Base-by-base conservation (phyloP, 140 eudicot genomes). In the Anethum foeniculum region DNA sequence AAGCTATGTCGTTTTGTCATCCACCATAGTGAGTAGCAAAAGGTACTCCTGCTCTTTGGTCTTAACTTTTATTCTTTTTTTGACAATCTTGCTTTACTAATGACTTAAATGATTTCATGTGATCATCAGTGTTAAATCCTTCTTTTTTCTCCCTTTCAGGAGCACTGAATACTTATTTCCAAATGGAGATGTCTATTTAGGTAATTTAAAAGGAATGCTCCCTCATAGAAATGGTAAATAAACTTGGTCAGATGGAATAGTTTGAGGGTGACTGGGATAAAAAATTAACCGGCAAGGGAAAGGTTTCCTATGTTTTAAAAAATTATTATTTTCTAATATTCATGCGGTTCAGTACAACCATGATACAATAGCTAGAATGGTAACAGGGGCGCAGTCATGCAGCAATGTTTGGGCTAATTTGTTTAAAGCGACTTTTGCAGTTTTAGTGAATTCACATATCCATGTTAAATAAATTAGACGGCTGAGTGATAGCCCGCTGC, bases 251-350 rank as follows among this genome's bases (percentile, higher is more conserved):
- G 88, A 95, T 84, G 97, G 97, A 78, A 89, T 96, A 46, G 85
- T 89, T 76, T 75, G 91, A 89, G 56, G 99, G 99, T 81, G 87
- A 93, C 44, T 95, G 99, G 99, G 99, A 90, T 82, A 92, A 86
- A 41, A 95, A 95, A 76, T 89, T 95, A 97, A 85, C 90, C 1
- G 99, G 97, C 14, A 88, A 89, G 84, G 99, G 97, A 62, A 81
- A 78, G 79, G 87, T 93, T 80, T 5, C 44, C 44, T 41, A 4
- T 41, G 5, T 1, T 41, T 41, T 41, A 41, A 41, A 41, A 41
- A 2, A 1, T 41, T 7, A 41, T 41, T 41, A 41, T 41, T 41
- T 41, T 41, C 6, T 41, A 41, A 41, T 1, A 41, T 41, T 38
- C 2, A 38, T 38, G 4, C 4, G 41, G 41, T 38, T 38, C 2